These are phyloP conservation scores for Pichia sp. DNA, from an alignment of 1,139 yeast species.

Conservation along the genomic window DNA sequence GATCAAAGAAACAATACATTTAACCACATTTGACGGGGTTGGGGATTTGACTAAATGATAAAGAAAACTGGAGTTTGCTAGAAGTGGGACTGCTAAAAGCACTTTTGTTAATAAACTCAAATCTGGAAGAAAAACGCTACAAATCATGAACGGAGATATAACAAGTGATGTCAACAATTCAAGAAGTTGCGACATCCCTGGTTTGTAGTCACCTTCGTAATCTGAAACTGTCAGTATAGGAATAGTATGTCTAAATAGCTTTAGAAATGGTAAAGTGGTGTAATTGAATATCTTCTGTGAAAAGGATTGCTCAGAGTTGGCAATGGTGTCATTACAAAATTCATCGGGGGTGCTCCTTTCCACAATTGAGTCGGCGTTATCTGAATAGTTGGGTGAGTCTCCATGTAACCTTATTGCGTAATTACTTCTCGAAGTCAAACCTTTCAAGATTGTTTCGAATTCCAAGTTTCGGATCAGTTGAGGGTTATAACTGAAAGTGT, in stretches of 20 bases:
- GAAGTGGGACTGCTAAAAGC: slow-evolving; percentile 8
- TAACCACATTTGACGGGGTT: slow-evolving; percentile 24
- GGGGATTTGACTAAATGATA: slow-evolving; percentile 18
- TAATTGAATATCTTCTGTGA: slow-evolving; percentile 12
- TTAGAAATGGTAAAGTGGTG: slow-evolving; percentile 17
- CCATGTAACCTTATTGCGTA: slow-evolving; percentile 7
- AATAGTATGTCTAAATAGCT: slow-evolving; percentile 18
- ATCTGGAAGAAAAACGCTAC: slow-evolving; percentile 17
- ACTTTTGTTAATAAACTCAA: slow-evolving; percentile 12
- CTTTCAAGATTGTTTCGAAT: slow-evolving; percentile 22
- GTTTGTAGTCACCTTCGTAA: slow-evolving; percentile 19
- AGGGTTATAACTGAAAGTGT: slow-evolving; percentile 24
- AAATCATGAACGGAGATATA: slow-evolving; percentile 19
- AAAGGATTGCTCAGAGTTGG: slow-evolving; percentile 9
- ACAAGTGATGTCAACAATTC: slow-evolving; percentile 18
- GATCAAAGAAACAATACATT: slow-evolving; percentile 34
- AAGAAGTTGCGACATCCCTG: slow-evolving; percentile 15
- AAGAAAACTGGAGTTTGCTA: slow-evolving; percentile 7
- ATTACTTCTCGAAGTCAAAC: slow-evolving; percentile 19
- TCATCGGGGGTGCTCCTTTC: slow-evolving; percentile 6
- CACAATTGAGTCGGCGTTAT: slow-evolving; percentile 9
- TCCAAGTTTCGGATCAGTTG: slow-evolving; percentile 23
- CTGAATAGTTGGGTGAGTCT: slow-evolving; percentile 9
- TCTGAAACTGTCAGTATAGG: slow-evolving; percentile 21
- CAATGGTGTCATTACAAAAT: slow-evolving; percentile 13